These are phyloP conservation scores for Coemansia sp. DNA, from an alignment of 192 early-diverging fungal genomes.

Conservation along the genomic window DNA sequence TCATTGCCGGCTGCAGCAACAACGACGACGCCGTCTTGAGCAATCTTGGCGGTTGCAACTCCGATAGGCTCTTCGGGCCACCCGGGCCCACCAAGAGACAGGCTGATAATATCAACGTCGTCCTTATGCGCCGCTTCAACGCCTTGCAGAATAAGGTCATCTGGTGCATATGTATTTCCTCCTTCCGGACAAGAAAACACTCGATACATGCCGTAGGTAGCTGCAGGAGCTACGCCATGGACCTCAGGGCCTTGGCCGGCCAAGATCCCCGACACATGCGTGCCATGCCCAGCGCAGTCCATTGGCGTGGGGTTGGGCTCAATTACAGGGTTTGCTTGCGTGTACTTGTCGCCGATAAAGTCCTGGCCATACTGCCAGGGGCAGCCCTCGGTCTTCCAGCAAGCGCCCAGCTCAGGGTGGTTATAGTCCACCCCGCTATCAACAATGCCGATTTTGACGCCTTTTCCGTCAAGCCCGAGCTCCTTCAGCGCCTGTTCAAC, in stretches of 20 bases:
- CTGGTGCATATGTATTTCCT: slow-evolving; percentile 14
- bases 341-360: slow-evolving; percentile 62
- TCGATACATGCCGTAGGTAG: slow-evolving; percentile 65
- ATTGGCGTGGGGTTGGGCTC: slow-evolving; percentile 57
- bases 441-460: slow-evolving; percentile 64
- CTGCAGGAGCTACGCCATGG: slow-evolving; percentile 63
- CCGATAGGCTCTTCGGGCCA: slow-evolving; percentile 60
- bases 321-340: slow-evolving; percentile 24
- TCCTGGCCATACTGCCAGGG: slow-evolving; percentile 62
- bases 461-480: slow-evolving; percentile 59
- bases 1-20: slow-evolving; percentile 75
- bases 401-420: slow-evolving; percentile 65
- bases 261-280: slow-evolving; percentile 65
- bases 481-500: slow-evolving; percentile 49
- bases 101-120: slow-evolving; percentile 60
- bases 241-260: slow-evolving; percentile 48
- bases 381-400: slow-evolving; percentile 59
- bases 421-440: slow-evolving; percentile 69
- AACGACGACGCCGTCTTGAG: slow-evolving; percentile 60
- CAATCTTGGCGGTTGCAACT: slow-evolving; percentile 15
- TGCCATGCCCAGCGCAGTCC: slow-evolving; percentile 67
- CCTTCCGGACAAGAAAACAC: slow-evolving; percentile 59
- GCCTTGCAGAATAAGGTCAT: slow-evolving; percentile 60
- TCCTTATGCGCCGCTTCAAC: slow-evolving; percentile 55
- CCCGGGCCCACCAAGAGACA: slow-evolving; percentile 62